These are phyloP conservation scores for Fraxinus greggii DNA, from an alignment of 305 asterid genomes.

Conservation along the genomic window DNA sequence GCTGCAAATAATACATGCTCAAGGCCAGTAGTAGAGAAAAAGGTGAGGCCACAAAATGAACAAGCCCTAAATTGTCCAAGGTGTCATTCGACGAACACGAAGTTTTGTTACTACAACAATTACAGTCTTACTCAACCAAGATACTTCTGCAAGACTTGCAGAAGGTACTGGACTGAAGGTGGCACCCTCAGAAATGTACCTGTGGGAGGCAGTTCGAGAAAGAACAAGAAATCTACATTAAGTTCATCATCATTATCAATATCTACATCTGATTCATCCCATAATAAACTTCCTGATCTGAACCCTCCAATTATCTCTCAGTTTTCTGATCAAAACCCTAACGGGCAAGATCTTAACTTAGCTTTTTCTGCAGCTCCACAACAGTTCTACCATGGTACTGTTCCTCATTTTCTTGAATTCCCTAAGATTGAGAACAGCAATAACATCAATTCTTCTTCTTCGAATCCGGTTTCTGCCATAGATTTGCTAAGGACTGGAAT, in stretches of 20 bases:
- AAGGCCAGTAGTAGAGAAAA: conserved; percentile 38
- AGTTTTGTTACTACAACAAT: conserved; percentile 83
- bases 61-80: conserved; percentile 69
- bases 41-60: conserved; percentile 62
- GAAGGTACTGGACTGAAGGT: conserved; percentile 85
- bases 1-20: conserved; percentile 34
- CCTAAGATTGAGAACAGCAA: conserved; percentile 43
- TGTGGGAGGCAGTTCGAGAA: conserved; percentile 76
- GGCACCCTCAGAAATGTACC: conserved; percentile 82
- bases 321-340: conserved; percentile 38
- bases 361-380: conserved; percentile 35
- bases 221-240: conserved; percentile 48
- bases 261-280: conserved; percentile 12
- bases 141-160: conserved; percentile 77
- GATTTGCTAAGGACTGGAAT: conserved; percentile 47
- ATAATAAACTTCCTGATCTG: conserved; percentile 42
- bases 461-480: conserved; percentile 42
- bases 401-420: conserved; percentile 45
- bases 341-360: conserved; percentile 57
- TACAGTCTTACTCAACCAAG: conserved; percentile 83
- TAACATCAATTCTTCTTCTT: conserved; percentile 19
- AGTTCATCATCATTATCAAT: conserved; percentile 15
- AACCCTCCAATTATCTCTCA: conserved; percentile 40
- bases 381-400: conserved; percentile 25
- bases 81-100: conserved; percentile 72